Conservation (phyloP, 2,329 filamentous ascomycete genomes). For the Penicillium sp. region DNA sequence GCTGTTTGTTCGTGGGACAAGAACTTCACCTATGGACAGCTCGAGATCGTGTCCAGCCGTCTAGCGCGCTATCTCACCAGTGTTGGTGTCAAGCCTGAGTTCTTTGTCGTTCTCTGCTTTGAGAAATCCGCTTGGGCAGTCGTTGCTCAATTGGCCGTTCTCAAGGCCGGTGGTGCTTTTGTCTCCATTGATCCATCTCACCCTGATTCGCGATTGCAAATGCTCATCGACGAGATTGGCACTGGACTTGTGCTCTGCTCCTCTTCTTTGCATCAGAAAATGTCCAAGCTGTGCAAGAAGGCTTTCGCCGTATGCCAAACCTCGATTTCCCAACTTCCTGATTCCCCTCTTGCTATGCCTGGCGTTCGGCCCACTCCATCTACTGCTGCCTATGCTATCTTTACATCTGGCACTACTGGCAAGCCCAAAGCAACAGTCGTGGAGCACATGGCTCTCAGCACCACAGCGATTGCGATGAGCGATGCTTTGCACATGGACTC, state of each 20-base stretch:
- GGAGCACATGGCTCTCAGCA: conserved; percentile 55
- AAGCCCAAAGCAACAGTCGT: conserved; percentile 58
- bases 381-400: conserved; percentile 54
- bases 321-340: conserved; percentile 25
- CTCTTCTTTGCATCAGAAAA: conserved; percentile 25
- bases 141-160: conserved; percentile 38
- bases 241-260: conserved; percentile 34
- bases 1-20: conserved; percentile 36
- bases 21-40: conserved; percentile 33
- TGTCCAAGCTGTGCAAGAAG: conserved; percentile 25
- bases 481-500: conserved; percentile 47
- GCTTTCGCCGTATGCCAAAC: conserved; percentile 27
- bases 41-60: conserved; percentile 36
- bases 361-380: conserved; percentile 15
- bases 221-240: conserved; percentile 33
- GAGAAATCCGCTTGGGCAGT: conserved; percentile 43
- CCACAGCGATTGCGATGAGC: conserved; percentile 49
- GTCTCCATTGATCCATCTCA: conserved; percentile 40
- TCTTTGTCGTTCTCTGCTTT: conserved; percentile 39
- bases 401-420: conserved; percentile 54
- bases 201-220: conserved; percentile 33
- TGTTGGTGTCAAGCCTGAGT: conserved; percentile 38
- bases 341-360: conserved; percentile 15
- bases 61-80: conserved; percentile 34
- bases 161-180: conserved; percentile 42